These are phyloP conservation scores for Periconia sp. DNA, from an alignment of 2,329 filamentous ascomycete species.

Conservation along the genomic window DNA sequence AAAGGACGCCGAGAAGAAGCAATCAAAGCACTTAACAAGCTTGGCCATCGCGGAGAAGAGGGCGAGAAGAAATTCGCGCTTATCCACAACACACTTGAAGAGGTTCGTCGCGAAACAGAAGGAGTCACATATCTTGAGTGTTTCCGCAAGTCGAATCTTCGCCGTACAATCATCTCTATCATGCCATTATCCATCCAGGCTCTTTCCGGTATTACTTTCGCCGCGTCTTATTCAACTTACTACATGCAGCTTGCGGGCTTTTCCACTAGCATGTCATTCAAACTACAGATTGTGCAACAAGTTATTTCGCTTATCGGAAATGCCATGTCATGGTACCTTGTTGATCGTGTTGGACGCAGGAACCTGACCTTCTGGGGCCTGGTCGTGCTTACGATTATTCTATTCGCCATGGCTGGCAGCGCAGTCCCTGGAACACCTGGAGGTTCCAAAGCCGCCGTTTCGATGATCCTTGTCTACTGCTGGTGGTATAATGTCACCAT, in stretches of 20 bases:
- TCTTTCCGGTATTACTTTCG: slow-evolving; percentile 30
- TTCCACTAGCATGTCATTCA: slow-evolving; percentile 42
- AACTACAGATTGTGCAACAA: slow-evolving; percentile 58
- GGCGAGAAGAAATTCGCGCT: slow-evolving; percentile 24
- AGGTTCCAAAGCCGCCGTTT: slow-evolving; percentile 58
- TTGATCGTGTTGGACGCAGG: slow-evolving; percentile 76
- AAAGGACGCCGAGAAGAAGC: slow-evolving; percentile 67
- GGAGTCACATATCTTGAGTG: slow-evolving; percentile 80
- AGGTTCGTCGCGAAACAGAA: slow-evolving; percentile 45
- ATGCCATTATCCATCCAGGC: slow-evolving; percentile 51
- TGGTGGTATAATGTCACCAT: slow-evolving; percentile 83
- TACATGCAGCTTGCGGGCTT: slow-evolving; percentile 53
- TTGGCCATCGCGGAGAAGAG: slow-evolving; percentile 23
- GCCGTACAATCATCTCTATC: slow-evolving; percentile 73
- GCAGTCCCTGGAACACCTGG: slow-evolving; percentile 47
- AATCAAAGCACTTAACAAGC: slow-evolving; percentile 21
- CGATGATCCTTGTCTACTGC: slow-evolving; percentile 46
- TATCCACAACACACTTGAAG: slow-evolving; percentile 40
- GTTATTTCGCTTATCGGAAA: slow-evolving; percentile 64
- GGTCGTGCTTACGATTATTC: slow-evolving; percentile 67
- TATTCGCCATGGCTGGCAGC: slow-evolving; percentile 61
- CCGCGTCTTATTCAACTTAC: slow-evolving; percentile 46
- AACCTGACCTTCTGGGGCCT: slow-evolving; percentile 73
- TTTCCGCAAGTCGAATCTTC: slow-evolving; percentile 76
- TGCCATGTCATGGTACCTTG: slow-evolving; percentile 78